A percentile compares a stretch with the other conserved stretches of the same genome.
These are phyloP conservation scores for Tuber aestivum DNA, from an alignment of 495 filamentous ascomycete species.

Conservation along the genomic window DNA sequence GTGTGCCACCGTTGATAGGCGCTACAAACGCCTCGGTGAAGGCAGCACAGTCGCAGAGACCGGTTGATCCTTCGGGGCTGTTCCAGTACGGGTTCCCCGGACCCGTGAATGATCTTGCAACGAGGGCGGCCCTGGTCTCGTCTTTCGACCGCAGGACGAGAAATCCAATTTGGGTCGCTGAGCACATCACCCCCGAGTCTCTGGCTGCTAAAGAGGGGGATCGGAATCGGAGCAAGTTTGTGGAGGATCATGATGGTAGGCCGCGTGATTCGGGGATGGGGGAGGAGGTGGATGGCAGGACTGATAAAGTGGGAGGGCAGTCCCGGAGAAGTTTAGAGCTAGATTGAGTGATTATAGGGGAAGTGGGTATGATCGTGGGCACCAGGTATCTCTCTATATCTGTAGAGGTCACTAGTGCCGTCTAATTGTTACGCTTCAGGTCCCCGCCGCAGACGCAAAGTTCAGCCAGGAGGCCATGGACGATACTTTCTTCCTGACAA, in stretches of 20 bases:
- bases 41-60: slow-evolving; percentile 37
- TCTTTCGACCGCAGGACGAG: slow-evolving; percentile 85
- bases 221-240: slow-evolving; percentile 73
- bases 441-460: slow-evolving; percentile 94
- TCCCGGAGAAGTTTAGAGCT: slow-evolving; percentile 82
- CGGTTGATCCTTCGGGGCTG: slow-evolving; percentile 79
- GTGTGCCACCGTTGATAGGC: not conserved
- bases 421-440: slow-evolving; percentile 36
- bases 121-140: slow-evolving; percentile 66
- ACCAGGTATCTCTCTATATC: slow-evolving; percentile 70
- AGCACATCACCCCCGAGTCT: slow-evolving; percentile 92
- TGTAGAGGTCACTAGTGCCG: slow-evolving; percentile 44
- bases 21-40: not conserved
- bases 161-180: slow-evolving; percentile 91
- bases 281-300: not conserved
- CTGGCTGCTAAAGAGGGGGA: slow-evolving; percentile 69
- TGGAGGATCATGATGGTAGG: slow-evolving; percentile 57
- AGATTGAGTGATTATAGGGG: slow-evolving; percentile 88
- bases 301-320: slow-evolving; percentile 36
- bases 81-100: slow-evolving; percentile 98
- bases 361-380: slow-evolving; percentile 92
- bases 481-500: slow-evolving; percentile 81
- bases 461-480: slow-evolving; percentile 93
- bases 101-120: slow-evolving; percentile 74
- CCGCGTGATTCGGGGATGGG: not conserved